Evolutionary conservation across 106 monocot genomes (phyloP), one percentile per base, ranked within the genome.

Genomic region (Alisma plantagoaquatica): DNA sequence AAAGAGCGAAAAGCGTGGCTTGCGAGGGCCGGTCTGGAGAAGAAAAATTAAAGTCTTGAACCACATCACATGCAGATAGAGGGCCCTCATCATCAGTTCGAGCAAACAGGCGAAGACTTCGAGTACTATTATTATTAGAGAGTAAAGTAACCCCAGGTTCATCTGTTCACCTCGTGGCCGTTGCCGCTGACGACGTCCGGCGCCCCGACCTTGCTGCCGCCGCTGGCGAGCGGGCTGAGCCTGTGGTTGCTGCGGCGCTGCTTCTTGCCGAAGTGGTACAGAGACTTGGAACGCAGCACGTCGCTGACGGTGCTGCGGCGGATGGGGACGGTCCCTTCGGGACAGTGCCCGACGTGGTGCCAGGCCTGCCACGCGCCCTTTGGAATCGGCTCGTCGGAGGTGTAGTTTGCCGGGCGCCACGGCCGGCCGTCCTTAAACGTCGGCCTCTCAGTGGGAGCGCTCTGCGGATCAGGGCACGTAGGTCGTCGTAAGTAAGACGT

Each of bases 171-270:
- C 14, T 38, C 14, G 35, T 8, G 14, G 46, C n/a, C n/a, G n/a
- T n/a, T n/a, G n/a, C n/a, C n/a, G n/a, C n/a, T n/a, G n/a, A n/a
- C n/a, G n/a, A n/a, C n/a, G n/a, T n/a, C n/a, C n/a, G n/a, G n/a
- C n/a, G n/a, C n/a, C n/a, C n/a, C n/a, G n/a, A n/a, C n/a, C 21
- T 46, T 1, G 16, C 46, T 46, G 7, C 1, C 1, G 16, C 18
- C 21, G 7, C 10, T 16, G 16, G 46, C 18, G 18, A 46, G 21
- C 0, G 10, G n/a, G 15, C 33, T 10, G 57, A 86, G 81, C 86
- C 81, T 81, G 43, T 86, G 86, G 11, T 77, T 81, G 35, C 81
- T 86, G 67, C 81, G 81, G 38, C 81, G 80, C 45, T 62, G 52
- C 67, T 86, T 86, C 57, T 71, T 81, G 11, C 86, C 86, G 33